phyloP scores from a whole-genome alignment of 1,284 basidiomycete genomes.

The Coriolopsis trogii region DNA sequence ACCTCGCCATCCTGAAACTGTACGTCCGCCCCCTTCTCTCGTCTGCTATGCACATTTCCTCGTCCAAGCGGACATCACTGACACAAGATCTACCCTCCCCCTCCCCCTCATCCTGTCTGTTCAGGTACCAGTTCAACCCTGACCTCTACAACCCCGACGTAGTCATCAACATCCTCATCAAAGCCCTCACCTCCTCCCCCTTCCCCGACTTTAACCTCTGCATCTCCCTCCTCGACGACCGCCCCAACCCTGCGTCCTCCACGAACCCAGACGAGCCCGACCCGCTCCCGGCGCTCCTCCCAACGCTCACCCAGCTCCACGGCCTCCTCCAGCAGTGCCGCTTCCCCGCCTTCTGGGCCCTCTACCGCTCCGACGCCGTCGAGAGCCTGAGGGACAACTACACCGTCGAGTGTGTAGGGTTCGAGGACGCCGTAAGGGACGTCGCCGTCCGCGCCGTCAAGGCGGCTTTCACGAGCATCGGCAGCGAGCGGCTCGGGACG shows the following conservation, averaged over 20 bases:
- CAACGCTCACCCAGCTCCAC: constrained; percentile 75
- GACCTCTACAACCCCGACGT: constrained; percentile 92
- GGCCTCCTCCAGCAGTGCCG: constrained; percentile 84
- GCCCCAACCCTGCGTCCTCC: constrained; percentile 47
- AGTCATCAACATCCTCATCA: constrained; percentile 92
- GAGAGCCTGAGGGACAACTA: constrained; percentile 82
- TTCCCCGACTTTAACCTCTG: constrained; percentile 95
- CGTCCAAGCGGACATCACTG: neutral
- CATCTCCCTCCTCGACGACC: constrained; percentile 86
- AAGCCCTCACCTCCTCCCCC: constrained; percentile 82
- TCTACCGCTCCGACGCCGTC: constrained; percentile 68
- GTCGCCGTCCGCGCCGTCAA: constrained; percentile 79
- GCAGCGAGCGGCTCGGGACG: constrained; percentile 64
- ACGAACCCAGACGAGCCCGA: constrained; percentile 84
- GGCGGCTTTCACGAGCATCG: constrained; percentile 80
- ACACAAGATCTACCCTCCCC: neutral
- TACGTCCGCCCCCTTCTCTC: constrained; percentile 36
- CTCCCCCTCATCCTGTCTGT: neutral
- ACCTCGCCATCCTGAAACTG: constrained; percentile 89
- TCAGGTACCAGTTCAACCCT: constrained; percentile 95
- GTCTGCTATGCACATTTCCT: constrained; percentile 1
- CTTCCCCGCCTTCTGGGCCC: constrained; percentile 88
- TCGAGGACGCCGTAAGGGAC: constrained; percentile 79
- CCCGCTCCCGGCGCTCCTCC: constrained; percentile 75
- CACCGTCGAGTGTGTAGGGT: constrained; percentile 79